These are phyloP conservation scores for Sclerospora graminicola DNA, from an alignment of 352 stramenopile species.

Conservation along the genomic window DNA sequence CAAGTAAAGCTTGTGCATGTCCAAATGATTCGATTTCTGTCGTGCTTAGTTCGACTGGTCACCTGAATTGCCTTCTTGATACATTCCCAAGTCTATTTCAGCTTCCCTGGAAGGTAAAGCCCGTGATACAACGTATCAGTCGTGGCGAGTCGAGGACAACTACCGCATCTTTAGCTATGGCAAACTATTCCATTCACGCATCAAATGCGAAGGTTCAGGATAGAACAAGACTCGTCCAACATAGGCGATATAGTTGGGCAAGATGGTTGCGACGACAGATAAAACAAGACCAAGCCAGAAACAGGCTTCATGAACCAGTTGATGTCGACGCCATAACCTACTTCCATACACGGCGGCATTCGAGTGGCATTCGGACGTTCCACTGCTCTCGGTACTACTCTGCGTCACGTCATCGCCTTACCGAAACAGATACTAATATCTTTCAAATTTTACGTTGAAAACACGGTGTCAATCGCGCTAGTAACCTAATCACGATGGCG, in stretches of 20 bases:
- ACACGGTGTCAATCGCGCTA: no score
- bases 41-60: conserved; percentile 4
- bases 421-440: no score
- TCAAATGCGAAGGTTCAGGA: conserved; percentile 80
- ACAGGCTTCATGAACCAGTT: conserved; percentile 61
- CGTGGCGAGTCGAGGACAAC: conserved; percentile 53
- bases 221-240: conserved; percentile 81
- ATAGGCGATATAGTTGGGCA: conserved; percentile 85
- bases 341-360: no score
- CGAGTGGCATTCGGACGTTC: no score
- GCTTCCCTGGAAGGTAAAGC: conserved; percentile 82
- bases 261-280: conserved; percentile 39
- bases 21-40: conserved; percentile 24
- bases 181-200: conserved; percentile 86
- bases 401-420: no score
- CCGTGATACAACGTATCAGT: conserved; percentile 74
- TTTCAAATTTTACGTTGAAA: no score
- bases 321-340: conserved; percentile 44
- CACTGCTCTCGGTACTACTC: no score
- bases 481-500: no score
- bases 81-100: conserved; percentile 54
- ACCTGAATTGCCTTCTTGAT: conserved; percentile 19
- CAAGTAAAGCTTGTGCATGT: conserved; percentile 30
- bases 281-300: conserved; percentile 78
- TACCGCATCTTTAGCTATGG: conserved; percentile 60